These are phyloP conservation scores for Yarrowia deformans DNA, from an alignment of 805 yeast species.

Conservation along the genomic window DNA sequence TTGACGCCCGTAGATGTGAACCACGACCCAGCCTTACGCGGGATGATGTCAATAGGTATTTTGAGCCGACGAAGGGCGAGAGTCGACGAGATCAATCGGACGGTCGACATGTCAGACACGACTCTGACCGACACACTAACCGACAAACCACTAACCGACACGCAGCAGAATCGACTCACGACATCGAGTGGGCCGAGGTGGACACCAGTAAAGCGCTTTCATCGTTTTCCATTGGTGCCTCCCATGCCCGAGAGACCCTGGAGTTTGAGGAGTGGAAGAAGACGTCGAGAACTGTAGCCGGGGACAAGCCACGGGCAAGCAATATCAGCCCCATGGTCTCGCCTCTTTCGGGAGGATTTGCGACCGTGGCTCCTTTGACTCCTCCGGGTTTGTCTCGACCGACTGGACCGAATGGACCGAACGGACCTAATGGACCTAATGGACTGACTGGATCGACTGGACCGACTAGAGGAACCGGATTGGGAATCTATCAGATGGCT, in stretches of 20 bases:
- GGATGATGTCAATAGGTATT: conserved; percentile 15
- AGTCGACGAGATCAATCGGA: not conserved
- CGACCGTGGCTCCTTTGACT: conserved; percentile 13
- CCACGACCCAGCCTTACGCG: conserved; percentile 24
- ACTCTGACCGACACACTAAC: not conserved
- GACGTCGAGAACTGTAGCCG: no score
- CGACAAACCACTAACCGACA: not conserved
- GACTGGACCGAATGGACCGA: no score
- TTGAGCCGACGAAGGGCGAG: not conserved
- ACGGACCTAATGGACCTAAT: no score
- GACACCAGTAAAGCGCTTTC: conserved; percentile 24
- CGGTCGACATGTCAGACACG: not conserved
- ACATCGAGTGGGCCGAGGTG: conserved; percentile 16
- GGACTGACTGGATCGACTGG: no score
- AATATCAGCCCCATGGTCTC: not conserved
- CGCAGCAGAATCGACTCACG: not conserved
- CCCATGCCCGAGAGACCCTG: conserved; percentile 1
- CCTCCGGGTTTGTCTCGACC: conserved; percentile 11
- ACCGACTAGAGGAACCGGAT: not conserved
- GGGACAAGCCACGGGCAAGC: no score
- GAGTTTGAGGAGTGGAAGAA: conserved; percentile 20
- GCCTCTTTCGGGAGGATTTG: conserved; percentile 4
- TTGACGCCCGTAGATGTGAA: conserved; percentile 35
- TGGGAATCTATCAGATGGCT: not conserved
- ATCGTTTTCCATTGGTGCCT: conserved; percentile 10